Conservation (phyloP, 2,329 filamentous ascomycete species). For the Rutstroemia sp. region DNA sequence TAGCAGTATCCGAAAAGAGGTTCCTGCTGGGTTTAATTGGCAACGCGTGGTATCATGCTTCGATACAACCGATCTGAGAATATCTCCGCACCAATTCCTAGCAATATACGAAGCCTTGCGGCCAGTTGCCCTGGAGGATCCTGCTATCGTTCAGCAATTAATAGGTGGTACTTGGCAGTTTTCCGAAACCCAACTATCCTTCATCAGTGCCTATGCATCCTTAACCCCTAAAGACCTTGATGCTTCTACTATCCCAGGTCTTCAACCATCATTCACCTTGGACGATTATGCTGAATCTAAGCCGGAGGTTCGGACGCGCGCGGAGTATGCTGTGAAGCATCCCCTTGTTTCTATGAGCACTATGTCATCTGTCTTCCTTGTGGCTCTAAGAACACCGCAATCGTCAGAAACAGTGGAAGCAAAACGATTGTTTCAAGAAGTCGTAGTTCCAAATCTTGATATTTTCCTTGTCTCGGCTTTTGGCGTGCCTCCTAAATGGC, state of each 20-base stretch:
- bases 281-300: slow-evolving; percentile 56
- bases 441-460: slow-evolving; percentile 66
- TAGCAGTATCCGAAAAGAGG: slow-evolving; percentile 53
- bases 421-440: slow-evolving; percentile 57
- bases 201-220: slow-evolving; percentile 79
- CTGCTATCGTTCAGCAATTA: slow-evolving; percentile 76
- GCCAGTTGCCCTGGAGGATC: slow-evolving; percentile 57
- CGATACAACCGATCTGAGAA: slow-evolving; percentile 68
- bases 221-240: slow-evolving; percentile 71
- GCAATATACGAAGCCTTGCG: slow-evolving; percentile 73
- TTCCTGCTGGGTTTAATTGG: slow-evolving; percentile 61
- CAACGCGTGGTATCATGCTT: slow-evolving; percentile 69
- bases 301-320: slow-evolving; percentile 51
- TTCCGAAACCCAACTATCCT: slow-evolving; percentile 84
- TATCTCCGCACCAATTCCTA: slow-evolving; percentile 75
- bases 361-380: slow-evolving; percentile 60
- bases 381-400: slow-evolving; percentile 53
- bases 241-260: slow-evolving; percentile 73
- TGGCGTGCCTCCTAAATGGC: slow-evolving; percentile 72
- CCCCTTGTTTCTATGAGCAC: slow-evolving; percentile 86
- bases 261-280: slow-evolving; percentile 68
- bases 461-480: slow-evolving; percentile 75
- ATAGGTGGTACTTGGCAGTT: slow-evolving; percentile 90
- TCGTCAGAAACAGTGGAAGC: slow-evolving; percentile 57
- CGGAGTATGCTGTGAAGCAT: slow-evolving; percentile 66